A percentile compares a stretch with the other conserved stretches of the same genome.
These are phyloP conservation scores for Fusarium verrucosum DNA, from an alignment of 2,329 filamentous ascomycete species.

Conservation along the genomic window DNA sequence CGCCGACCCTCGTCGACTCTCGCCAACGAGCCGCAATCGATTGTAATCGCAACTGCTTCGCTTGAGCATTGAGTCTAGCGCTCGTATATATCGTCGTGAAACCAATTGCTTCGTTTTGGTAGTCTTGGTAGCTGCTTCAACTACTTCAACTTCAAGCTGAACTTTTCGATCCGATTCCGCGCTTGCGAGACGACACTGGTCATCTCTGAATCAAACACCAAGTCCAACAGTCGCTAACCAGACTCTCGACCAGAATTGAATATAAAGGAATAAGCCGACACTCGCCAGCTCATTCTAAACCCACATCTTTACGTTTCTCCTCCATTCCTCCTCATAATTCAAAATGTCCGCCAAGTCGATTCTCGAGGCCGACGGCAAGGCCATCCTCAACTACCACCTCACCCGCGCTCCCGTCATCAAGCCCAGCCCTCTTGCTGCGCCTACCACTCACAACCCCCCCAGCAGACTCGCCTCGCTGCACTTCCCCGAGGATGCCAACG, in stretches of 20 bases:
- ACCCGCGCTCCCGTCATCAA: slow-evolving; percentile 97
- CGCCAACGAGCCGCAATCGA: slow-evolving; percentile 19
- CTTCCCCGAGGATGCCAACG: slow-evolving; percentile 88
- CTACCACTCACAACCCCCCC: slow-evolving; percentile 90
- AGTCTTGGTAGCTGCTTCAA: slow-evolving; percentile 22
- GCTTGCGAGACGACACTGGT: slow-evolving; percentile 32
- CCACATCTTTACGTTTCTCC: slow-evolving; percentile 35
- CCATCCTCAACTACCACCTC: slow-evolving; percentile 99
- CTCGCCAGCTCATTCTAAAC: slow-evolving; percentile 40
- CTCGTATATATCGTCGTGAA: slow-evolving; percentile 21
- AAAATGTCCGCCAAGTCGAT: slow-evolving; percentile 83
- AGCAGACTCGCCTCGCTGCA: slow-evolving; percentile 89
- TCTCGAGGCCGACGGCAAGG: slow-evolving; percentile 99
- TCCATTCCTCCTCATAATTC: slow-evolving; percentile 42
- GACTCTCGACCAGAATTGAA: slow-evolving; percentile 39
- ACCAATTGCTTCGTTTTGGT: slow-evolving; percentile 6
- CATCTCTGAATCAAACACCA: slow-evolving; percentile 4
- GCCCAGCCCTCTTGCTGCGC: slow-evolving; percentile 87
- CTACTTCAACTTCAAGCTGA: slow-evolving; percentile 19
- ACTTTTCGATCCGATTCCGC: slow-evolving; percentile 13
- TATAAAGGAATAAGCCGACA: slow-evolving; percentile 41
- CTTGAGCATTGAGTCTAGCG: slow-evolving; percentile 4
- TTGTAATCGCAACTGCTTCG: slow-evolving; percentile 21
- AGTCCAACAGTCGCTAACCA: slow-evolving; percentile 28
- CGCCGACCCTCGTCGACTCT: slow-evolving; percentile 34